Percentiles rank a stretch among this genome's conserved stretches.
phyloP scores from a whole-genome alignment of 371 early-diverging fungal genomes.

The Mucor velutinosus region DNA sequence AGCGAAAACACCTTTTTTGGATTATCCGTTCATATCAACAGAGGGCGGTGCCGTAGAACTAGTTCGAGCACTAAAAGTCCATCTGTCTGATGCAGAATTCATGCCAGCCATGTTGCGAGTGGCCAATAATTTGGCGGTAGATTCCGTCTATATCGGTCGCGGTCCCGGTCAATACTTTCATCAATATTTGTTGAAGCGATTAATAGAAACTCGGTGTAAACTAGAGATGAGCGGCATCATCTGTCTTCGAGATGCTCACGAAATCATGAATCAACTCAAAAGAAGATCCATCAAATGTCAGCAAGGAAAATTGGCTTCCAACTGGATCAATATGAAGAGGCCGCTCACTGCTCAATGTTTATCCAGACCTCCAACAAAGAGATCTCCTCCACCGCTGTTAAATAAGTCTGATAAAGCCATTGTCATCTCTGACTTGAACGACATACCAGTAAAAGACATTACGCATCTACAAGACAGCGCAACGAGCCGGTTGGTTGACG shows the following conservation, averaged over 20 bases:
- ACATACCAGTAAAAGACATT: neutral
- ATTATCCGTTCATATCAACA: slow-evolving; percentile 40
- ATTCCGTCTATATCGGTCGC: slow-evolving; percentile 34
- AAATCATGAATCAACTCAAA: slow-evolving; percentile 28
- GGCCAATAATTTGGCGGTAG: slow-evolving; percentile 15
- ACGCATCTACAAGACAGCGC: too few species aligned
- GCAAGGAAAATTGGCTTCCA: slow-evolving; percentile 18
- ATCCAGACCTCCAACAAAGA: neutral
- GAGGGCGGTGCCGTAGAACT: slow-evolving; percentile 25
- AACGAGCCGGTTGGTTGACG: neutral
- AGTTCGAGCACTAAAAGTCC: slow-evolving; percentile 33
- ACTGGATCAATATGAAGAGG: neutral
- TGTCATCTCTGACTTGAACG: neutral
- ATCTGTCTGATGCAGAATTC: slow-evolving; percentile 33
- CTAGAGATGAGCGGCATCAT: slow-evolving; percentile 26
- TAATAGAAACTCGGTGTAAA: slow-evolving; percentile 22
- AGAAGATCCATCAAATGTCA: slow-evolving; percentile 33
- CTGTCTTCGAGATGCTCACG: slow-evolving; percentile 16
- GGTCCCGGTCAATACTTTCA: slow-evolving; percentile 37
- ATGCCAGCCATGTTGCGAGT: slow-evolving; percentile 43
- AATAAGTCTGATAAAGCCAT: neutral
- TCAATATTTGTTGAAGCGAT: slow-evolving; percentile 19
- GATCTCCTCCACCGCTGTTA: neutral
- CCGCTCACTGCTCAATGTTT: neutral
- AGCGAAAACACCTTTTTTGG: slow-evolving; percentile 25